Evolutionary conservation across 1,284 basidiomycete species (phyloP).

Genomic region (Irpex sp.): DNA sequence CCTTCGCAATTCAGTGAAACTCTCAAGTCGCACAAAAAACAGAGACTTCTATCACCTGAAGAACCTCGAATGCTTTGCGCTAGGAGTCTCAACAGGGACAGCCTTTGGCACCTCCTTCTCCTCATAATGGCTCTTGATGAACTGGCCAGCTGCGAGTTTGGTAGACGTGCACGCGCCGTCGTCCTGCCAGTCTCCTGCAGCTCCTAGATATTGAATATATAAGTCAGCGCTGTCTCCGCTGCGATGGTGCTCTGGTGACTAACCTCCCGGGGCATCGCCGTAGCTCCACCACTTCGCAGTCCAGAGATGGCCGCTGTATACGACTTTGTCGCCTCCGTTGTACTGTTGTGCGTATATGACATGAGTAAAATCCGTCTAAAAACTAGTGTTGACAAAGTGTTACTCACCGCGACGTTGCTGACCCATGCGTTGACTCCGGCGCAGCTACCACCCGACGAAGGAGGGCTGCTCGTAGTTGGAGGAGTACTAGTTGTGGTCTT

Average conservation of each 20-base stretch:
- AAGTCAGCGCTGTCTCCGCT: neutral
- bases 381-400: no score
- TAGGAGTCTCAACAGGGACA: constrained; percentile 17
- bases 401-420: constrained; percentile 39
- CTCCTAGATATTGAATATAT: constrained; percentile 11
- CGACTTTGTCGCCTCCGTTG: constrained; percentile 38
- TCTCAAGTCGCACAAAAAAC: neutral
- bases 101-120: constrained; percentile 19
- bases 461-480: constrained; percentile 1
- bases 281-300: constrained; percentile 58
- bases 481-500: constrained; percentile 20
- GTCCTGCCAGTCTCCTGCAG: constrained; percentile 36
- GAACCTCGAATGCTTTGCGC: constrained; percentile 9
- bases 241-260: constrained; percentile 1
- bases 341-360: constrained; percentile 33
- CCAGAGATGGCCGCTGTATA: constrained; percentile 48
- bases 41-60: neutral
- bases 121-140: constrained; percentile 20
- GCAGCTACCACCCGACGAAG: constrained; percentile 34
- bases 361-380: no score
- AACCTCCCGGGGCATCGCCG: constrained; percentile 42
- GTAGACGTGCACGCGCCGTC: constrained; percentile 32
- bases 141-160: constrained; percentile 4
- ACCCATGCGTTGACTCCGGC: constrained; percentile 45
- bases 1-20: neutral